Conservation (phyloP, 768 basidiomycete genomes). For the Kwoniella bestiolae region DNA sequence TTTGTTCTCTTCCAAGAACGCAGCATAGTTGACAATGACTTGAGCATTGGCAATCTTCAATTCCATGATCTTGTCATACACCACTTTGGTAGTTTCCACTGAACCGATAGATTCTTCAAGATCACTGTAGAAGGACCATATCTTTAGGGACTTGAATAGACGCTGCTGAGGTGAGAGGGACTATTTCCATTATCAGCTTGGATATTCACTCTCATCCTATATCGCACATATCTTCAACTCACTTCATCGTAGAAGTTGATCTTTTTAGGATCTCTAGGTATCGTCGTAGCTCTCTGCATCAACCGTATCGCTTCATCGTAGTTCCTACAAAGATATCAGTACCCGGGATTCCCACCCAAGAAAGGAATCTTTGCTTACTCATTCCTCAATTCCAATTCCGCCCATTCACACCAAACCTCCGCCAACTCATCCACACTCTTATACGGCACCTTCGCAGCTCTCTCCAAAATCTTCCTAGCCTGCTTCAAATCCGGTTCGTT, state of each 20-base stretch:
- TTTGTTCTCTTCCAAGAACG: slow-evolving; percentile 94
- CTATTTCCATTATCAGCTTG: slow-evolving; percentile 59
- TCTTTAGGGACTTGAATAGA: slow-evolving; percentile 94
- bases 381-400: slow-evolving; percentile 94
- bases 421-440: slow-evolving; percentile 96
- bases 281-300: slow-evolving; percentile 92
- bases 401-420: slow-evolving; percentile 99
- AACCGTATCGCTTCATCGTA: slow-evolving; percentile 93
- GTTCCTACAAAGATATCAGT: slow-evolving; percentile 66
- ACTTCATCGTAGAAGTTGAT: slow-evolving; percentile 96
- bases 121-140: slow-evolving; percentile 99
- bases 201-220: no score
- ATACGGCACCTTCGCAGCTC: slow-evolving; percentile 87
- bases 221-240: slow-evolving; percentile 44
- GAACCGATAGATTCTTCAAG: slow-evolving; percentile 96
- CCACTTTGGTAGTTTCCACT: slow-evolving; percentile 84
- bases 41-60: slow-evolving; percentile 98
- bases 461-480: slow-evolving; percentile 90
- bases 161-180: slow-evolving; percentile 81
- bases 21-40: slow-evolving; percentile 93
- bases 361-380: slow-evolving; percentile 67
- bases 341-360: slow-evolving; percentile 10
- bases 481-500: slow-evolving; percentile 81
- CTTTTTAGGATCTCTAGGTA: slow-evolving; percentile 80
- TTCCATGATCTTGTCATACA: slow-evolving; percentile 95